These are phyloP conservation scores for Leishmania turanica DNA, from an alignment of 208 protist species.

Conservation along the genomic window DNA sequence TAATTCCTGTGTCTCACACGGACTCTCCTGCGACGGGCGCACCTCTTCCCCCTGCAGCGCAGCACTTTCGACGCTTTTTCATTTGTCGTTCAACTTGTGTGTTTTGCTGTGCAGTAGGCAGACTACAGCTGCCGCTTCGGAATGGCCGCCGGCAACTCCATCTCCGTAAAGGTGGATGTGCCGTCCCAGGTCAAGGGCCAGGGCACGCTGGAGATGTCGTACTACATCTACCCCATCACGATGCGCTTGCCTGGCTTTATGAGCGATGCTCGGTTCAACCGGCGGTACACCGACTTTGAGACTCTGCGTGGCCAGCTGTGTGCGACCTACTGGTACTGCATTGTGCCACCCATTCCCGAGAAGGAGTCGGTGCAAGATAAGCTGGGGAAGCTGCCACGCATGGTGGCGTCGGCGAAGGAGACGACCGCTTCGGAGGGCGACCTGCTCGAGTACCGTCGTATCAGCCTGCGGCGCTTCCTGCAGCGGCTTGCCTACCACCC, in stretches of 20 bases:
- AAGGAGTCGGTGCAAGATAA: slow-evolving; percentile 82
- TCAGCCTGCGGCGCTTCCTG: slow-evolving; percentile 77
- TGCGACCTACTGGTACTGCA: slow-evolving; percentile 71
- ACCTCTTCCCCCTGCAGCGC: background rate
- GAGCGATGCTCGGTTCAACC: slow-evolving; percentile 39
- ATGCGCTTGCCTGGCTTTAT: slow-evolving; percentile 42
- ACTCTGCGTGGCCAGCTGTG: slow-evolving; percentile 70
- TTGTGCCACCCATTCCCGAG: slow-evolving; percentile 89
- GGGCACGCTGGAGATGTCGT: slow-evolving; percentile 74
- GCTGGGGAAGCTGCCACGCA: slow-evolving; percentile 48
- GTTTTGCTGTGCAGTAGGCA: background rate
- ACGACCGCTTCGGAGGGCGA: slow-evolving; percentile 28
- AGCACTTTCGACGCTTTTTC: background rate
- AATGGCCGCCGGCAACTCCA: slow-evolving; percentile 25
- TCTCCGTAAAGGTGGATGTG: slow-evolving; percentile 44
- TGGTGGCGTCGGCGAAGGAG: slow-evolving; percentile 25
- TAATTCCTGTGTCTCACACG: background rate
- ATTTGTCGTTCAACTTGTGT: background rate
- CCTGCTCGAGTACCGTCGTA: slow-evolving; percentile 79
- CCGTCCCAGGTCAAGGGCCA: slow-evolving; percentile 51
- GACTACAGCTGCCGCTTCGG: background rate
- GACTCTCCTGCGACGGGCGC: background rate
- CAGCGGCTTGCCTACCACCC: slow-evolving; percentile 77
- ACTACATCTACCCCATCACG: slow-evolving; percentile 82
- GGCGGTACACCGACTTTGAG: slow-evolving; percentile 92